Percentiles rank a stretch among this genome's conserved stretches.
Conservation (phyloP, 2,329 filamentous ascomycete genomes). For the Xylaria sp. region DNA sequence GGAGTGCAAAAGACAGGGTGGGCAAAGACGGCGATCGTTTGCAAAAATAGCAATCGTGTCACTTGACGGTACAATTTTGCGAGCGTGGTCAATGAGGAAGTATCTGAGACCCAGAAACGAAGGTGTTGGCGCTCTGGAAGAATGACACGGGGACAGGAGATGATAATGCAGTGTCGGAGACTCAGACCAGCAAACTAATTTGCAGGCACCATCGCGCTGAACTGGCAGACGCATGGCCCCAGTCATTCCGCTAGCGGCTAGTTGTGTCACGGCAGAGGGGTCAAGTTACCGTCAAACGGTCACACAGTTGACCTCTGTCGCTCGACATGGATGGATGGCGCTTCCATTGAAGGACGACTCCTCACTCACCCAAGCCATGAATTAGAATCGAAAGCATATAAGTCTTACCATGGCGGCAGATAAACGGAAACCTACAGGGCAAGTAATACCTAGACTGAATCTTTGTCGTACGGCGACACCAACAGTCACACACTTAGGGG, state of each 20-base stretch:
- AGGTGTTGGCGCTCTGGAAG: constrained; percentile 8
- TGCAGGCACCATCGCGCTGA: neutral
- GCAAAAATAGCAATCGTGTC: constrained; percentile 5
- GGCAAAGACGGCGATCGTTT: constrained; percentile 6
- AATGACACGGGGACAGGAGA: constrained; percentile 7
- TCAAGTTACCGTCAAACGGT: neutral
- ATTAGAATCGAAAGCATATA: no score
- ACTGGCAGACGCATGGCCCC: no score
- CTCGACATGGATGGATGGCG: no score
- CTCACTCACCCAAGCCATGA: no score
- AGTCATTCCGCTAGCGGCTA: neutral
- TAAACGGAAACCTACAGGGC: no score
- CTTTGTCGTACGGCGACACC: no score
- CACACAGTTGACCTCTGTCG: no score
- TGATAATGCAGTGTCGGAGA: constrained; percentile 6
- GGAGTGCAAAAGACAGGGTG: constrained; percentile 7
- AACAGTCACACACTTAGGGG: no score
- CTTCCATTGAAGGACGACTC: no score
- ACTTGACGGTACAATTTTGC: constrained; percentile 6
- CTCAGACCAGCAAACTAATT: neutral
- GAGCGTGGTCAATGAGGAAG: neutral
- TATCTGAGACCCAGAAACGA: constrained; percentile 3
- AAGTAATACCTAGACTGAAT: no score
- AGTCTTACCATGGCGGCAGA: no score
- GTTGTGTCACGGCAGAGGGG: neutral